Evolutionary conservation across 2,329 filamentous ascomycete genomes (phyloP).

Genomic region (Zopfia rhizophila): DNA sequence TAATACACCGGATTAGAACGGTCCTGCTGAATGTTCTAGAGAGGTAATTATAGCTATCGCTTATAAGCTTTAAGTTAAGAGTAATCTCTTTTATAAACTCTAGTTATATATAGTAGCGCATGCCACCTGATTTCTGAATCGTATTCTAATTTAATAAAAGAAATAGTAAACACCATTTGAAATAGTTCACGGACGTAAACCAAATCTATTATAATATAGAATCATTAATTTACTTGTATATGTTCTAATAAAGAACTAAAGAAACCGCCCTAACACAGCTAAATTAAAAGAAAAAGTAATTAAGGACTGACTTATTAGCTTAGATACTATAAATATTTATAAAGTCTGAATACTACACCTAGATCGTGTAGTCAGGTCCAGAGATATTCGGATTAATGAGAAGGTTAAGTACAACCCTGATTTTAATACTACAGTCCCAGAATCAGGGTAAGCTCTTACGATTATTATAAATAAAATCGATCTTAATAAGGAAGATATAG

Average conservation of each 20-base stretch:
- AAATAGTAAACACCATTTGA: slow-evolving; percentile 10
- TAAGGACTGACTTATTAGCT: slow-evolving; percentile 5
- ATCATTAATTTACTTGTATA: slow-evolving; percentile 6
- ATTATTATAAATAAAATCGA: too few relatives aligned
- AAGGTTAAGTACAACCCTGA: too few relatives aligned
- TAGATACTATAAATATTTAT: slow-evolving; percentile 10
- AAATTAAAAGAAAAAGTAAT: slow-evolving; percentile 11
- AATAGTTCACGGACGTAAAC: slow-evolving; percentile 8
- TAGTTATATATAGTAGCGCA: slow-evolving; percentile 6
- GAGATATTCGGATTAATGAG: too few relatives aligned
- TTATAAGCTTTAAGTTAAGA: not conserved
- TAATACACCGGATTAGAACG: slow-evolving; percentile 16
- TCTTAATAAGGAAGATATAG: too few relatives aligned
- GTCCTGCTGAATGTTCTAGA: slow-evolving; percentile 17
- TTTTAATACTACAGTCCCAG: too few relatives aligned
- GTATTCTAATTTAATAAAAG: slow-evolving; percentile 4
- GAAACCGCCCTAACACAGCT: slow-evolving; percentile 3
- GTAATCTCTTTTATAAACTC: not conserved
- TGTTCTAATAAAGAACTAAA: slow-evolving; percentile 11
- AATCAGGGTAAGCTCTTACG: too few relatives aligned
- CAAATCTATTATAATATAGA: slow-evolving; percentile 9
- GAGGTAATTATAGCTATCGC: slow-evolving; percentile 9
- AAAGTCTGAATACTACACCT: slow-evolving; percentile 11
- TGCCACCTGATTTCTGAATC: slow-evolving; percentile 10
- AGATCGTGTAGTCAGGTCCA: too few relatives aligned